A percentile compares a stretch with the other conserved stretches of the same genome.
Conservation (phyloP, 495 filamentous ascomycete species). For the Podospora didyma region DNA sequence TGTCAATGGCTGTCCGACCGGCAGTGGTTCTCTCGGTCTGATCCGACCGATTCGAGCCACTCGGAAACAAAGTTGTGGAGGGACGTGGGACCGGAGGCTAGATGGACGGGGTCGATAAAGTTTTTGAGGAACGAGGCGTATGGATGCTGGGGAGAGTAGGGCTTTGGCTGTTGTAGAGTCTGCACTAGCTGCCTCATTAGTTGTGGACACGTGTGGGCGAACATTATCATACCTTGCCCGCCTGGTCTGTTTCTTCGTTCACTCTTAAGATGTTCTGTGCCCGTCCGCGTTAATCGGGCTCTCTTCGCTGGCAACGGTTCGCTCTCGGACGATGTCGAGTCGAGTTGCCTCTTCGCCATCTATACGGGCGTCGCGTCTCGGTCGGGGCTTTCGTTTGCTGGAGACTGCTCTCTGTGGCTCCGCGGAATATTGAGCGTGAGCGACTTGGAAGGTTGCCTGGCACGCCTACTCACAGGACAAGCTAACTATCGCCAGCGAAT, state of each 20-base stretch:
- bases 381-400: constrained; percentile 8
- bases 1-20: constrained; percentile 26
- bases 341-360: constrained; percentile 15
- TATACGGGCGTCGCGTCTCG: constrained; percentile 13
- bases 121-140: constrained; percentile 28
- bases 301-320: constrained; percentile 15
- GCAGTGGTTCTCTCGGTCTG: constrained; percentile 25
- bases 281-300: constrained; percentile 19
- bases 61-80: constrained; percentile 26
- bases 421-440: too few relatives aligned
- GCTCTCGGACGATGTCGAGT: constrained; percentile 14
- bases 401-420: constrained; percentile 14
- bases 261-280: constrained; percentile 14
- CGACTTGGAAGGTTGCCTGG: too few relatives aligned
- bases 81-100: constrained; percentile 16
- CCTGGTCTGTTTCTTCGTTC: constrained; percentile 21
- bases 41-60: constrained; percentile 27
- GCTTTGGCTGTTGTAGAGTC: constrained; percentile 26
- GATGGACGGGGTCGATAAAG: constrained; percentile 22
- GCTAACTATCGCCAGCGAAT: too few relatives aligned
- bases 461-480: too few relatives aligned
- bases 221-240: constrained; percentile 11
- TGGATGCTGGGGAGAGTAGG: constrained; percentile 19
- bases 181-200: constrained; percentile 15
- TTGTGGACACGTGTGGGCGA: background rate